Base-by-base conservation (phyloP, 495 filamentous ascomycete genomes). In the Aspergillus egyptiacus region DNA sequence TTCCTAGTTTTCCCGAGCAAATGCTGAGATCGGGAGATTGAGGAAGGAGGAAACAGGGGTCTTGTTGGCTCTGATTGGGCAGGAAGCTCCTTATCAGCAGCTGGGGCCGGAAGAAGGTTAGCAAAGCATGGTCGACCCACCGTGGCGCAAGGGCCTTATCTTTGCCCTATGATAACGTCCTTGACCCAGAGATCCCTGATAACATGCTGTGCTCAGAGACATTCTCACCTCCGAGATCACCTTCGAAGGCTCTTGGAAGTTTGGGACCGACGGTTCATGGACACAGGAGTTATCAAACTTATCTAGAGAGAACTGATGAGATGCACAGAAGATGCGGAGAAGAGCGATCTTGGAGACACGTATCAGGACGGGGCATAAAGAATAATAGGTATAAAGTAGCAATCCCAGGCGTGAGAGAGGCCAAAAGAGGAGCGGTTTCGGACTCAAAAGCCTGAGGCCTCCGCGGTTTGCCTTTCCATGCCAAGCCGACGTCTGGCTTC, bases 381-480 rank as follows among this genome's bases (percentile, higher is more conserved):
- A 27, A 32, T 44, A 44, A 31, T n/a, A n/a, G n/a, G n/a, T n/a
- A 44, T 44, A 44, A 43, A 43, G 41, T 44, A 44, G 41, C 11
- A 19, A 44, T 32, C 20, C 41, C 41, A 22, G 18, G 41, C 41
- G 27, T 33, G 18, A 13, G 2, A 35, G 19, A 13, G 20, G 7
- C 5, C 41, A 33, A 19, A 6, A 22, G 27, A 28, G 6, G 41
- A 33, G 41, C 41, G 41, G 28, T 33, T 44, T 44, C 41, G 41
- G 41, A 13, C 41, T 20, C 33, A 28, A 37, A 37, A 19, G 25
- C 10, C 10, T 37, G 17, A 19, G 15, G 34, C 30, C 38, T n/a
- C 23, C 4, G 23, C n/a, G n/a, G n/a, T n/a, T 20, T 32, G 20
- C 2, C 11, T n/a, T 32, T 15, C 25, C 40, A 31, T 31, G 25